Percentiles rank a stretch among this genome's conserved stretches.
These are phyloP conservation scores for Rhododendron griersonianum DNA, from an alignment of 148 eudicot genomes.

Conservation along the genomic window DNA sequence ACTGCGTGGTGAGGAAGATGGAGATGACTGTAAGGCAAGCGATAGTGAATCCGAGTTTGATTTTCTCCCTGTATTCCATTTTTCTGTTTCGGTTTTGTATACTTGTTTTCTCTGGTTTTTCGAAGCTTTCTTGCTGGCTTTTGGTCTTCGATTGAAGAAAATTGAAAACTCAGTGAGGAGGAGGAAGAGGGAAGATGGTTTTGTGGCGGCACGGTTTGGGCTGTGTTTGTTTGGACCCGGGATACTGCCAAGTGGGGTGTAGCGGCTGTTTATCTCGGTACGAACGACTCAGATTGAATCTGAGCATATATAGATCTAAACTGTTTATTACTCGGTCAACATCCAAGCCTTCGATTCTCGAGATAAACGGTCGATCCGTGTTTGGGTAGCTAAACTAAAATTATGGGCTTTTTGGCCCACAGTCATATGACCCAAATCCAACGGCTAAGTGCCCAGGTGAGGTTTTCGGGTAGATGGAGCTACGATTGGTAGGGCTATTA, in stretches of 20 bases:
- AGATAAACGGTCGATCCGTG: no score
- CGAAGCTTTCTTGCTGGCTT: neutral
- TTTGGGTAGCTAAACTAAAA: neutral
- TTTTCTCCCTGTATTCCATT: slow-evolving; percentile 34
- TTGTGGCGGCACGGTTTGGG: neutral
- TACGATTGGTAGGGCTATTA: no score
- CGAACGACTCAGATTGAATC: no score
- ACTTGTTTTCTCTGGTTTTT: neutral
- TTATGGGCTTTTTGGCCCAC: neutral
- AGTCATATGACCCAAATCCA: neutral
- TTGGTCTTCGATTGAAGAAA: neutral
- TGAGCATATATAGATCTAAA: no score
- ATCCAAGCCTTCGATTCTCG: accelerated
- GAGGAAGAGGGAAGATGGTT: neutral
- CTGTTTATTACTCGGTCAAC: no score
- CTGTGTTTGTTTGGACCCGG: neutral
- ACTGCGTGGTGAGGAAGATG: slow-evolving; percentile 22
- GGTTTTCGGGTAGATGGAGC: neutral
- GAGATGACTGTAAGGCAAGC: slow-evolving; percentile 35
- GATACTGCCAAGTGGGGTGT: no score
- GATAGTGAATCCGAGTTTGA: slow-evolving; percentile 32
- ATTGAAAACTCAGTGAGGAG: neutral
- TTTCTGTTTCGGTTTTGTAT: neutral
- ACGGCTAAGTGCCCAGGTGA: no score
- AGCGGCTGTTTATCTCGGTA: no score